Percentiles rank a stretch among this genome's conserved stretches.
Evolutionary conservation across 2,329 filamentous ascomycete species (phyloP).

Genomic region (Colletotrichum higginsianum): DNA sequence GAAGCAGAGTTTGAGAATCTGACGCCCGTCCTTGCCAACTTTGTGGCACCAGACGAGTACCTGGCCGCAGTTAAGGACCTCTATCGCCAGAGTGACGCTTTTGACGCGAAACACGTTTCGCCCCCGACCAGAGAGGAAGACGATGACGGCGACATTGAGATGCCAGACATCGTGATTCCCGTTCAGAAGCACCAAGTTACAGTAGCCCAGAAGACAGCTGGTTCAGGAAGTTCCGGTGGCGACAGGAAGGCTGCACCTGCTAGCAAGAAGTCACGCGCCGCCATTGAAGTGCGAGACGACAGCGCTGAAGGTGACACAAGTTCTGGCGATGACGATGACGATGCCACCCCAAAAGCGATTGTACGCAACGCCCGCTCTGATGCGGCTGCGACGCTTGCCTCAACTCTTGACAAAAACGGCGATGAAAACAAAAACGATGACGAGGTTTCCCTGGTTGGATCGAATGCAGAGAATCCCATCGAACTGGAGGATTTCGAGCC

Average conservation of each 20-base stretch:
- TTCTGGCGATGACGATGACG: neutral
- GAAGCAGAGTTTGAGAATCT: conserved; percentile 48
- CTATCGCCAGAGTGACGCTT: conserved; percentile 19
- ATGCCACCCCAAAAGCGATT: neutral
- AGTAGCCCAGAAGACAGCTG: neutral
- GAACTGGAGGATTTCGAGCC: conserved; percentile 10
- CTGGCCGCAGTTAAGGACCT: neutral
- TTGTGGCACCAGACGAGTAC: neutral
- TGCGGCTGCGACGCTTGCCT: neutral
- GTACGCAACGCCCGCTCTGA: neutral
- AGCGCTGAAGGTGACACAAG: neutral
- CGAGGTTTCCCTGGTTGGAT: conserved; percentile 15
- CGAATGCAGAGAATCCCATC: conserved; percentile 26
- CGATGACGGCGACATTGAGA: neutral
- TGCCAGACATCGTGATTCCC: neutral
- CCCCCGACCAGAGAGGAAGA: neutral
- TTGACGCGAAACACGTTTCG: conserved; percentile 17
- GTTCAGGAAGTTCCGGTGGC: neutral
- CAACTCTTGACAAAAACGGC: neutral
- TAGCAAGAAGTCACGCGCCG: neutral
- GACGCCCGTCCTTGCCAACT: conserved; percentile 12
- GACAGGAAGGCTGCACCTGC: neutral
- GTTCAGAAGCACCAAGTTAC: too few relatives aligned
- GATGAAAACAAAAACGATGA: neutral
- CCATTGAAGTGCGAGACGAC: neutral